A percentile compares a stretch with the other conserved stretches of the same genome.
Evolutionary conservation across 306 rosid species (phyloP).

Genomic region (Fragaria nilgerrensis): DNA sequence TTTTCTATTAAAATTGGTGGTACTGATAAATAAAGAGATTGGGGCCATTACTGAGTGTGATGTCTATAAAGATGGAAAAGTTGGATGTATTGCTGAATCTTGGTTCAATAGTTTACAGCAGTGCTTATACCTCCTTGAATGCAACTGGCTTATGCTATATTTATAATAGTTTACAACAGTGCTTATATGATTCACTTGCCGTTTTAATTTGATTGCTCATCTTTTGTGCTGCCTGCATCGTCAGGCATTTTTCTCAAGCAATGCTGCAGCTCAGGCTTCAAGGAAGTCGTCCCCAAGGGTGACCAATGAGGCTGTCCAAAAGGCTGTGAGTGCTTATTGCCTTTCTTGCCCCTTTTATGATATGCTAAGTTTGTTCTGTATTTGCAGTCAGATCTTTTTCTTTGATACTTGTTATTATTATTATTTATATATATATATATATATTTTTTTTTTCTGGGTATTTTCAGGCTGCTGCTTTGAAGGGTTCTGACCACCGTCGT

Average conservation of each 20-base stretch:
- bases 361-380: slow-evolving; percentile 1
- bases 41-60: neutral
- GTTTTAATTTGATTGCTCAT: neutral
- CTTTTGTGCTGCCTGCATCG: slow-evolving; percentile 25
- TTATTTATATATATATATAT: too few species aligned
- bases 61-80: neutral
- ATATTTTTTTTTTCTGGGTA: neutral
- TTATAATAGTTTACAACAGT: neutral
- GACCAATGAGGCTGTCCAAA: slow-evolving; percentile 78
- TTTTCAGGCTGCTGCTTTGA: slow-evolving; percentile 82
- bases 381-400: slow-evolving; percentile 10
- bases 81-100: neutral
- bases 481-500: slow-evolving; percentile 88
- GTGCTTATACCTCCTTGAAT: neutral
- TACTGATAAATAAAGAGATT: neutral
- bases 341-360: slow-evolving; percentile 9
- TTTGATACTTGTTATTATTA: neutral
- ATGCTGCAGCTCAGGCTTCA: slow-evolving; percentile 71
- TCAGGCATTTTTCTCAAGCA: slow-evolving; percentile 71
- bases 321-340: slow-evolving; percentile 66
- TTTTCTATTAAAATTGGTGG: neutral
- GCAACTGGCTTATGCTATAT: neutral
- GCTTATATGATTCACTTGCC: neutral
- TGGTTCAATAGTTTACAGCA: neutral
- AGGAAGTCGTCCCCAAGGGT: slow-evolving; percentile 86